Base-by-base conservation (phyloP, 805 yeast genomes). In the Helenozyma rhizophorensis region DNA sequence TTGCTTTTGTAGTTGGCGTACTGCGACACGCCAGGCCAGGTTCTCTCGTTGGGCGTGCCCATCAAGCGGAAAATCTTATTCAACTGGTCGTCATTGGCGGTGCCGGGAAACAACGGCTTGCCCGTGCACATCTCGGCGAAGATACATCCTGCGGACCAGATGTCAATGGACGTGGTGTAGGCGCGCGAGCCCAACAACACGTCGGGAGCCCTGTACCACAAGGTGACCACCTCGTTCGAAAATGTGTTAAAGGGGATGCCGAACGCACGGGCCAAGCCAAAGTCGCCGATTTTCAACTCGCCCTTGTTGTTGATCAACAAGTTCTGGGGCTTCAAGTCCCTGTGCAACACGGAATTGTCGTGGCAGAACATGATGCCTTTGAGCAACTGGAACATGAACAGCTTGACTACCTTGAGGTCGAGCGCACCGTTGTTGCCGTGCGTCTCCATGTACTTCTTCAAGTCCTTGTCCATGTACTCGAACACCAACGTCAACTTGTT, bases 121-220 rank as follows among this genome's bases (percentile, higher is more conserved):
- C 98, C 96, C n/a, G 96, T 85, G 53, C 93, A 83, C 97, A 93
- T 90, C 55, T 93, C 98, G 3, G 97, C 97, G 57, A 93, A 75
- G 34, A 93, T 93, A 62, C 98, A 93, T 11, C 98, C 98, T 11
- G 96, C 94, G 12, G 96, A 87, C 98, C 98, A 93, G 65, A 93
- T 86, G 56, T 93, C 98, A 40, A 93, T 94, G 7, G 96, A 89
- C 0, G 98, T 93, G 28, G 96, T 84, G 61, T 93, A 93, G 36
- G 94, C 90, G 48, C 96, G 78, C 3, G 96, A 87, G 2, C 98
- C 98, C 53, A 93, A 71, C 32, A 93, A 67, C 19, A 93, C 97
- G 56, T 90, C 98, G 0, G 98, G 98, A 0, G 97, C 96, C 44
- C 98, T 76, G 61, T 90, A 90, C 98, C 98, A 93, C 43, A 93